phyloP scores from a whole-genome alignment of 139 green algal genomes.

The Ettlia oleoabundans region DNA sequence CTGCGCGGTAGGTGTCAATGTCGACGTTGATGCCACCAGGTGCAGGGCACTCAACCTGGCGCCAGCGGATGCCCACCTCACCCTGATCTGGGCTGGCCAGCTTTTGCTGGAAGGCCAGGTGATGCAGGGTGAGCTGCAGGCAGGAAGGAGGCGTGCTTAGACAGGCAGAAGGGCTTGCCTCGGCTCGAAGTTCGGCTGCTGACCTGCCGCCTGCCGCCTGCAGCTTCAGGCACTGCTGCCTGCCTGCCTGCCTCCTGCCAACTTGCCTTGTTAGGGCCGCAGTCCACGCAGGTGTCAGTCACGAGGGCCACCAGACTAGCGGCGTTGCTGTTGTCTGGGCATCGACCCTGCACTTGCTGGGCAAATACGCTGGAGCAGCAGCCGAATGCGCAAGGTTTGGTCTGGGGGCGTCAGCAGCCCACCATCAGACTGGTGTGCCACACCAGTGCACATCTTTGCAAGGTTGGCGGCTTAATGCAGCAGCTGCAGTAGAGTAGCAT shows the following conservation, averaged over 20 bases:
- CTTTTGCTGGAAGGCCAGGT: conserved; percentile 37
- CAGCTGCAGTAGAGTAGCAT: not conserved
- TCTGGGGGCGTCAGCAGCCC: too few relatives aligned
- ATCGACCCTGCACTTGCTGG: conserved; percentile 14
- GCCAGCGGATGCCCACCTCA: conserved; percentile 8
- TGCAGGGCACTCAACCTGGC: conserved; percentile 33
- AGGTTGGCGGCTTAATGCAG: not conserved
- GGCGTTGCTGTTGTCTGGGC: not conserved
- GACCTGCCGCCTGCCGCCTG: not conserved
- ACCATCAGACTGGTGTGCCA: too few relatives aligned
- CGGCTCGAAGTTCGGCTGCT: too few relatives aligned
- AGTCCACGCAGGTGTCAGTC: conserved; percentile 29
- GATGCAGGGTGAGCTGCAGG: conserved; percentile 26
- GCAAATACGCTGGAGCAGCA: too few relatives aligned
- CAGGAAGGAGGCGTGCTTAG: too few relatives aligned
- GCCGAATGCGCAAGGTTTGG: too few relatives aligned
- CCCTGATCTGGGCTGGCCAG: conserved; percentile 11
- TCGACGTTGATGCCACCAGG: not conserved
- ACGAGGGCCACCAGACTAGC: not conserved
- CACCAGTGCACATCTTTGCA: too few relatives aligned
- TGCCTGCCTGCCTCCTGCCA: too few relatives aligned
- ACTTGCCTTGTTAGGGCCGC: conserved; percentile 6
- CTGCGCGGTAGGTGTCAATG: conserved; percentile 32
- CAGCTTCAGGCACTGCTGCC: too few relatives aligned
- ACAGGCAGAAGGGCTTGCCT: not conserved